A percentile compares a stretch with the other conserved stretches of the same genome.
phyloP scores from a whole-genome alignment of 164 flowering plant genomes.

The Tinospora cordifolia region DNA sequence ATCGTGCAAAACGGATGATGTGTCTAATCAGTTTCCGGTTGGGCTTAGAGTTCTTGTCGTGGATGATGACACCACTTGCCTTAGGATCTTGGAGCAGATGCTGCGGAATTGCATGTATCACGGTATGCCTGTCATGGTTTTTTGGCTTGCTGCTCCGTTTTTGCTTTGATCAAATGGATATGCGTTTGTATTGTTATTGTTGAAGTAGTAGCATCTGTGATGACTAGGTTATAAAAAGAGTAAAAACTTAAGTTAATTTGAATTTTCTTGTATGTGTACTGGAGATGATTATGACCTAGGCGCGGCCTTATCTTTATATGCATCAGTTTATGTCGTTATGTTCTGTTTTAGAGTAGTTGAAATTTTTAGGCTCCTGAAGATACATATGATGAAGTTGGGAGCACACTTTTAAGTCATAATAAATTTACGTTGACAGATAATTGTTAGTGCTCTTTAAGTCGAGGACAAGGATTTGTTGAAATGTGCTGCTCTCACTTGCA shows the following conservation, averaged over 20 bases:
- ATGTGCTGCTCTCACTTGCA: no score
- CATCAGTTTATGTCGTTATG: neutral
- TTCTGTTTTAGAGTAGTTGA: neutral
- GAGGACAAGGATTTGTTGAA: no score
- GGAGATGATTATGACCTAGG: no score
- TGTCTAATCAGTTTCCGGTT: constrained; percentile 53
- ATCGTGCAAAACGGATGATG: constrained; percentile 23
- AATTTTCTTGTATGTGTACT: neutral
- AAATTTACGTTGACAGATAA: neutral
- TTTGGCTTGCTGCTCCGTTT: neutral
- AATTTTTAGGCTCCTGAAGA: neutral
- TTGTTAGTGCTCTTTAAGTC: neutral
- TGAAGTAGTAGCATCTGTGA: neutral
- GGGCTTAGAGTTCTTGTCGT: constrained; percentile 82
- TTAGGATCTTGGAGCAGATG: constrained; percentile 65
- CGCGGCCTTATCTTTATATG: neutral
- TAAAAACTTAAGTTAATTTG: neutral
- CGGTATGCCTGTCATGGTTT: constrained; percentile 29
- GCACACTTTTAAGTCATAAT: neutral
- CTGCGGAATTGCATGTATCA: constrained; percentile 56
- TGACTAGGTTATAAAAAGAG: neutral
- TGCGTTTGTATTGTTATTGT: neutral
- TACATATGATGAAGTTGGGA: neutral
- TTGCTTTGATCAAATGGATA: neutral
- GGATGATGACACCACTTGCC: constrained; percentile 62